A percentile compares a stretch with the other conserved stretches of the same genome.
These are phyloP conservation scores for Thermomucor indicae-seudaticae DNA, from an alignment of 371 early-diverging fungal species.

Conservation along the genomic window DNA sequence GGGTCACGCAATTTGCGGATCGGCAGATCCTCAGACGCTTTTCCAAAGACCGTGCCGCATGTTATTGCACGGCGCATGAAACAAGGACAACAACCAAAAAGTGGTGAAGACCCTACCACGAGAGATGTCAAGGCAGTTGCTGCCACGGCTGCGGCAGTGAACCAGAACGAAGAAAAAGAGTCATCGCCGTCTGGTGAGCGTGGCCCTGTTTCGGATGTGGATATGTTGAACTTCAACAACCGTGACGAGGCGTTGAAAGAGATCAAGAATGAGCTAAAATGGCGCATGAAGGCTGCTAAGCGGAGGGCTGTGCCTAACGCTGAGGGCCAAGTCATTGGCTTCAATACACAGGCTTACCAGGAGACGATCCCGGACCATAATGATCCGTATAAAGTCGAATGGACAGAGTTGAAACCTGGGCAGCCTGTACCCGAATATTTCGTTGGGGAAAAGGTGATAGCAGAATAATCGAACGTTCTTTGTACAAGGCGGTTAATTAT, in stretches of 20 bases:
- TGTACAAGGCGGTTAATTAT: conserved; percentile 11
- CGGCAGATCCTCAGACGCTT: conserved; percentile 78
- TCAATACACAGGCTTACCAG: conserved; percentile 62
- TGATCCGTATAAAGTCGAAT: conserved; percentile 86
- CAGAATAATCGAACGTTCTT: too few species aligned
- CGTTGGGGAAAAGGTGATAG: conserved; percentile 70
- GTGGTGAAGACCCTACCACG: conserved; percentile 14
- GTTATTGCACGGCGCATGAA: conserved; percentile 67
- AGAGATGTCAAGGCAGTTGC: conserved; percentile 17
- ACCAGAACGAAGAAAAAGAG: conserved; percentile 1
- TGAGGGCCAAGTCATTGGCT: conserved; percentile 63
- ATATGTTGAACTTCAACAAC: conserved; percentile 2
- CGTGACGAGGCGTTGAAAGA: conserved; percentile 35
- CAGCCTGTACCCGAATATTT: conserved; percentile 36
- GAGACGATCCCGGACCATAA: conserved; percentile 84
- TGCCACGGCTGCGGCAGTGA: conserved; percentile 3
- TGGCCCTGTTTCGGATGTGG: conserved; percentile 6
- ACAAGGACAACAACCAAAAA: background rate
- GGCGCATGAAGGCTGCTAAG: conserved; percentile 78
- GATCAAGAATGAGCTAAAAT: conserved; percentile 59
- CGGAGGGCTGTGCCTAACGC: conserved; percentile 76
- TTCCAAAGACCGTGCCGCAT: conserved; percentile 75
- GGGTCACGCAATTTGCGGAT: conserved; percentile 80
- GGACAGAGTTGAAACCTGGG: conserved; percentile 51
- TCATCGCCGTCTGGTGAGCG: conserved; percentile 5